phyloP scores from a whole-genome alignment of 108 stramenopile genomes.

The Phaeodactylum tricornutum region DNA sequence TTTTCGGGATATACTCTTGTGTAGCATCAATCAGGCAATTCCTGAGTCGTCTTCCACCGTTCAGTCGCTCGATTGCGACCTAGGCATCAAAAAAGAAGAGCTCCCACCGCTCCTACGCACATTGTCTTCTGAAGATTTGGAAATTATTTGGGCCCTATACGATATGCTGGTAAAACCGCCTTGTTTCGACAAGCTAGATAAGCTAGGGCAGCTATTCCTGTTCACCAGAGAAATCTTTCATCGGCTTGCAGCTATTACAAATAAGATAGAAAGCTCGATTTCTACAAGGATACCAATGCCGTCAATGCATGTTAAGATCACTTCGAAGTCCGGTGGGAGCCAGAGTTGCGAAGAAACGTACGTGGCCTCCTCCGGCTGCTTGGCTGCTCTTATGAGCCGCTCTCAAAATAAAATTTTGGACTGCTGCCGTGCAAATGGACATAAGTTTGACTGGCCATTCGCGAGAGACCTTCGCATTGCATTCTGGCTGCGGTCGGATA shows the following conservation, averaged over 20 bases:
- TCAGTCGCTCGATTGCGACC: no score
- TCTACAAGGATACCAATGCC: not conserved
- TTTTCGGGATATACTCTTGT: no score
- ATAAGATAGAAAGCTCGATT: constrained; percentile 1
- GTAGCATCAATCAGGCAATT: no score
- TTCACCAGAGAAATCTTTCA: no score
- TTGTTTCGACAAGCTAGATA: constrained; percentile 44
- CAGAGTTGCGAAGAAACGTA: no score
- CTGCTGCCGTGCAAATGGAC: constrained; percentile 25
- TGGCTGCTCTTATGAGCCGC: constrained; percentile 59
- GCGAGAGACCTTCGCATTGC: constrained; percentile 49
- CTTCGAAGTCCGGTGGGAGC: no score
- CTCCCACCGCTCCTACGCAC: not conserved
- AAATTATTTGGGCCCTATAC: constrained; percentile 50
- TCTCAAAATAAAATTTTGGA: constrained; percentile 50
- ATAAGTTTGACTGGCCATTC: constrained; percentile 58
- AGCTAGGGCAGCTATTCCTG: constrained; percentile 30
- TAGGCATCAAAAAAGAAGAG: no score
- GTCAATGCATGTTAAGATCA: no score
- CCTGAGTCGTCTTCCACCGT: no score
- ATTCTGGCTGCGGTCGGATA: constrained; percentile 80
- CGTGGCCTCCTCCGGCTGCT: constrained; percentile 51
- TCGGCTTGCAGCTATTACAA: no score
- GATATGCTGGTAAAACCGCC: constrained; percentile 39
- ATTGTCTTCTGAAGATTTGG: constrained; percentile 24